A percentile compares a stretch with the other conserved stretches of the same genome.
phyloP scores from a whole-genome alignment of 140 eudicot species.

The Bidens hawaiensis region DNA sequence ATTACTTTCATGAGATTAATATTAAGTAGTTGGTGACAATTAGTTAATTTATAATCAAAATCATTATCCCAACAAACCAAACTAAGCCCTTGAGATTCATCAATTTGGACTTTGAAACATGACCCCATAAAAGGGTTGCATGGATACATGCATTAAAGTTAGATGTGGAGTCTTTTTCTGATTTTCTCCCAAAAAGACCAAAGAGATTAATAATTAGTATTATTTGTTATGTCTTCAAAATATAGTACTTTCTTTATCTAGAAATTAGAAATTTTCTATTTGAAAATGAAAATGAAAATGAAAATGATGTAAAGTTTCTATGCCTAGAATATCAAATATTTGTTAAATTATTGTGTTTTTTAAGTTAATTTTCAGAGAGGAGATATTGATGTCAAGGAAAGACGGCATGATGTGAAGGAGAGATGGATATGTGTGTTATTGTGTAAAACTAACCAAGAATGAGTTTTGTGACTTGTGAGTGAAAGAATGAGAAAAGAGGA shows the following conservation, averaged over 20 bases:
- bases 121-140: constrained; percentile 39
- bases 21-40: neutral
- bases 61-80: constrained; percentile 39
- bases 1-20: constrained; percentile 32
- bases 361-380: too few relatives aligned
- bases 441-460: too few relatives aligned
- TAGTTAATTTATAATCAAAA: constrained; percentile 8
- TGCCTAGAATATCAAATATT: neutral
- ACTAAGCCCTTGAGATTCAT: constrained; percentile 42
- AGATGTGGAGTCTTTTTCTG: constrained; percentile 30
- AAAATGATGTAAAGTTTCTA: too few relatives aligned
- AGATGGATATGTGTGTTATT: too few relatives aligned
- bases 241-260: too few relatives aligned
- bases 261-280: neutral
- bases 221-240: neutral
- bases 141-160: constrained; percentile 30
- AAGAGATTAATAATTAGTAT: constrained; percentile 12
- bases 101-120: constrained; percentile 30
- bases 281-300: too few relatives aligned
- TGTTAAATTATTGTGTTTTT: too few relatives aligned
- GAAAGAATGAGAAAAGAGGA: too few relatives aligned
- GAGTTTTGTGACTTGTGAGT: too few relatives aligned
- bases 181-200: constrained; percentile 44
- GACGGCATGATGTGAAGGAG: too few relatives aligned
- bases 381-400: too few relatives aligned